A percentile compares a stretch with the other conserved stretches of the same genome.
phyloP scores from a whole-genome alignment of 306 rosid genomes.

The Hylodesmum podocarpum region DNA sequence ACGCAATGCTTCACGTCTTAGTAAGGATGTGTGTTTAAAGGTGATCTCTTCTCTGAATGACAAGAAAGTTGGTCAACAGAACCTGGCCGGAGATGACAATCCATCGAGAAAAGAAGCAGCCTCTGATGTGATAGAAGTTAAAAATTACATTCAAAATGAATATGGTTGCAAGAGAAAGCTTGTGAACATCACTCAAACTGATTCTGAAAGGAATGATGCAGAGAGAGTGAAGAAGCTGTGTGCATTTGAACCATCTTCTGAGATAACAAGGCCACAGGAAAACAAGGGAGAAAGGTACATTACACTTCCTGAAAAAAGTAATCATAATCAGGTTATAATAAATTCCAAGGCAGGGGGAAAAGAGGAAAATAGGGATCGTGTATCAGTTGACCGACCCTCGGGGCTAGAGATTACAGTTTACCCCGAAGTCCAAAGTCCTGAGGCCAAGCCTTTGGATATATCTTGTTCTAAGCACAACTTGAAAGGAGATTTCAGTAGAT shows the following conservation, averaged over 20 bases:
- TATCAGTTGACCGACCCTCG: slow-evolving; percentile 33
- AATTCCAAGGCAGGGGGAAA: slow-evolving; percentile 27
- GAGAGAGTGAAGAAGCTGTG: slow-evolving; percentile 24
- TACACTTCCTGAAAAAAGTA: slow-evolving; percentile 33
- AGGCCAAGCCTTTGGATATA: slow-evolving; percentile 24
- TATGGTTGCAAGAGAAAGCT: slow-evolving; percentile 29
- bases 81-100: slow-evolving; percentile 30
- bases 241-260: slow-evolving; percentile 26
- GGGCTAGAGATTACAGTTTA: slow-evolving; percentile 44
- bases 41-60: slow-evolving; percentile 21
- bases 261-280: slow-evolving; percentile 14
- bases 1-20: slow-evolving; percentile 45
- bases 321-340: slow-evolving; percentile 33
- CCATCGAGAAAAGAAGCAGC: slow-evolving; percentile 12
- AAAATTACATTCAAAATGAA: slow-evolving; percentile 38
- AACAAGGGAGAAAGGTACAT: slow-evolving; percentile 15
- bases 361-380: slow-evolving; percentile 20
- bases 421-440: slow-evolving; percentile 29
- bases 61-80: slow-evolving; percentile 28
- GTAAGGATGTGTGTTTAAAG: slow-evolving; percentile 26
- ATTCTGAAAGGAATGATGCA: slow-evolving; percentile 17
- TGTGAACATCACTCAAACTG: slow-evolving; percentile 20
- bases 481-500: slow-evolving; percentile 18
- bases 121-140: slow-evolving; percentile 25
- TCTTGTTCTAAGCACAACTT: slow-evolving; percentile 8